Percentiles rank a stretch among this genome's conserved stretches.
Evolutionary conservation across 208 protist genomes (phyloP).

Genomic region (Wallacemonas sp.): DNA sequence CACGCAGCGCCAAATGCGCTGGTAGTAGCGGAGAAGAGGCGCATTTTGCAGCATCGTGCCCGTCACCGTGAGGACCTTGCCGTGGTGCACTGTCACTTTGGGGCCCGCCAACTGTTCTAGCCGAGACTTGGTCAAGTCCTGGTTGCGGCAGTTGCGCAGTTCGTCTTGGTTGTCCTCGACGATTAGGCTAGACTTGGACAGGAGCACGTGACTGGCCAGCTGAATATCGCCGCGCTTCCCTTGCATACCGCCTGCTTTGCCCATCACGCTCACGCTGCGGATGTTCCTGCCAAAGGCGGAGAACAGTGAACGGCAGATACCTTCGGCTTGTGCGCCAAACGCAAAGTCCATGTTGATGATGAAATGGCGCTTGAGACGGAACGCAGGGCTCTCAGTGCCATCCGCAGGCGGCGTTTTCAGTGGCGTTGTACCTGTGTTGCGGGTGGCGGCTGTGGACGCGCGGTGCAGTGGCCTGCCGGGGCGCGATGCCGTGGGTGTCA

Average conservation of each 20-base stretch:
- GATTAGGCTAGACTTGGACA: conserved; percentile 83
- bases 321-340: conserved; percentile 88
- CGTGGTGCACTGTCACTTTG: conserved; percentile 51
- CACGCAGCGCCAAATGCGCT: conserved; percentile 79
- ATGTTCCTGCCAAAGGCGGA: conserved; percentile 78
- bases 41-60: conserved; percentile 89
- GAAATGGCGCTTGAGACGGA: conserved; percentile 58
- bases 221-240: conserved; percentile 89
- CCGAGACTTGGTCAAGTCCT: conserved; percentile 53
- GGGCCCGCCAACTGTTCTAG: conserved; percentile 58
- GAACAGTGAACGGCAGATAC: conserved; percentile 78
- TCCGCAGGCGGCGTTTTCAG: background rate
- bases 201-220: conserved; percentile 79
- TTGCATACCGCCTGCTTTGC: conserved; percentile 85
- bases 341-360: conserved; percentile 93
- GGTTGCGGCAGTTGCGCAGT: conserved; percentile 79
- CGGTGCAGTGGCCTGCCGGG: background rate
- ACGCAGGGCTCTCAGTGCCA: background rate
- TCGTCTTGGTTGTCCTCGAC: conserved; percentile 84
- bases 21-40: conserved; percentile 78
- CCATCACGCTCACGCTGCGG: conserved; percentile 85
- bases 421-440: background rate
- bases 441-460: background rate
- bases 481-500: background rate
- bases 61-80: conserved; percentile 80